These are phyloP conservation scores for Colletotrichum higginsianum DNA, from an alignment of 2,329 filamentous ascomycete species.

Conservation along the genomic window DNA sequence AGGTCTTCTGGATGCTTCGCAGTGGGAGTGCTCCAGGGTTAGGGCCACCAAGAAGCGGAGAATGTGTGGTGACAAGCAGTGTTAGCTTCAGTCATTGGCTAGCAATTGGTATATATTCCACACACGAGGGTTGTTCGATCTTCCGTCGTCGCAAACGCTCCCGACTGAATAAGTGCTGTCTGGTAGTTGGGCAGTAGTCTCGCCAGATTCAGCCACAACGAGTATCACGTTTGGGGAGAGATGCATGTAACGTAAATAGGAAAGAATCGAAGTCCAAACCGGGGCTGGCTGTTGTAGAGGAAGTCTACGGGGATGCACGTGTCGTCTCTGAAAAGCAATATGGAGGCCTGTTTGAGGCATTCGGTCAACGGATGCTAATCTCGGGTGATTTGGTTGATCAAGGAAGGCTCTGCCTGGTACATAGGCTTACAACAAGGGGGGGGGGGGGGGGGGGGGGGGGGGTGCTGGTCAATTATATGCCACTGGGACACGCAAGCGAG, in stretches of 20 bases:
- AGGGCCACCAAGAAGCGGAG: slow-evolving; percentile 21
- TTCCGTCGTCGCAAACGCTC: background rate
- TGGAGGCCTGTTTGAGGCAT: slow-evolving; percentile 5
- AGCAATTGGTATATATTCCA: background rate
- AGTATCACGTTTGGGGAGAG: background rate
- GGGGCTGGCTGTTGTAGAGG: background rate
- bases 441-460: too few relatives aligned
- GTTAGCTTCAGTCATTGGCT: background rate
- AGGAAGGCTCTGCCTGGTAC: background rate
- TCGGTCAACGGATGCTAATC: slow-evolving; percentile 9
- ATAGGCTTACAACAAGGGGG: background rate
- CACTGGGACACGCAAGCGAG: background rate
- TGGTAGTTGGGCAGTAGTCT: background rate
- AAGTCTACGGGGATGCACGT: background rate
- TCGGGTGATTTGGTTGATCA: slow-evolving; percentile 13
- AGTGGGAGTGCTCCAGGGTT: slow-evolving; percentile 19
- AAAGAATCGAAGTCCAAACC: background rate
- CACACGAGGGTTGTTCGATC: background rate
- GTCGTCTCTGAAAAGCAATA: background rate
- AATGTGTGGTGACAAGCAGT: background rate
- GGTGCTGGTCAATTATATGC: too few relatives aligned
- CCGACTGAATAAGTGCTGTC: background rate
- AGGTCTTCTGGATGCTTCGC: background rate
- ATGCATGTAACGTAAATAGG: background rate
- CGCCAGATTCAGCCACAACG: background rate